phyloP scores from a whole-genome alignment of 352 stramenopile species.

The Pythium sukuiense region DNA sequence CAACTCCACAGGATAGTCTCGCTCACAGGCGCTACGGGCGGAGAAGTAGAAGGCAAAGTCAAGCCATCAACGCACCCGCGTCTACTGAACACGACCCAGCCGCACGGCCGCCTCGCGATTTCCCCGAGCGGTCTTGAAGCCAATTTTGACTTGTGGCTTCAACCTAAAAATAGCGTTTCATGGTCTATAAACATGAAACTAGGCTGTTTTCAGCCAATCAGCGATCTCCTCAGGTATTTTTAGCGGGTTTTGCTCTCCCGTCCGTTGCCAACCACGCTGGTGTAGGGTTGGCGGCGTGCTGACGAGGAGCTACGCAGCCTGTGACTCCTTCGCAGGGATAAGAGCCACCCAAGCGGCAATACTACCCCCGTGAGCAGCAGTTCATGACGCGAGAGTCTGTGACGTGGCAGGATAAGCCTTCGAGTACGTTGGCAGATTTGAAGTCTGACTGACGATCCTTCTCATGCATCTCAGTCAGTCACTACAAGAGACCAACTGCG shows the following conservation, averaged over 20 bases:
- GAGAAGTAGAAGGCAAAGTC: slow-evolving; percentile 18
- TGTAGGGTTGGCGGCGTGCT: background rate
- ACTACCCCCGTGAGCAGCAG: background rate
- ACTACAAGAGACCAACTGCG: background rate
- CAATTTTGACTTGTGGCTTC: slow-evolving; percentile 3
- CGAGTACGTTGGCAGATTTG: background rate
- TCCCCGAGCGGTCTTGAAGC: background rate
- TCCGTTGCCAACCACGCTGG: background rate
- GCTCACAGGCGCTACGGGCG: background rate
- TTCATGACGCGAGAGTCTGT: background rate
- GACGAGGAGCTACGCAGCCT: background rate
- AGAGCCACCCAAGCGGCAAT: background rate
- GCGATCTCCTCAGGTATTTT: background rate
- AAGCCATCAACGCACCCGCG: slow-evolving; percentile 4
- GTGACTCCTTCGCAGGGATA: background rate
- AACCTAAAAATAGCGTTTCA: slow-evolving; percentile 4
- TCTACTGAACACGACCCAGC: background rate
- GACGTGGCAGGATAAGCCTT: slow-evolving; percentile 4
- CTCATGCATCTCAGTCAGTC: background rate
- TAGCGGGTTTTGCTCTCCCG: background rate
- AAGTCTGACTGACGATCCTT: background rate
- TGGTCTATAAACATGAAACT: background rate
- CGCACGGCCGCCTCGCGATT: too few relatives aligned
- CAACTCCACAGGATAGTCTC: background rate
- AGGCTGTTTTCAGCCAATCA: slow-evolving; percentile 1